phyloP scores from a whole-genome alignment of 2,329 filamentous ascomycete genomes.

The Aphanocladium album region DNA sequence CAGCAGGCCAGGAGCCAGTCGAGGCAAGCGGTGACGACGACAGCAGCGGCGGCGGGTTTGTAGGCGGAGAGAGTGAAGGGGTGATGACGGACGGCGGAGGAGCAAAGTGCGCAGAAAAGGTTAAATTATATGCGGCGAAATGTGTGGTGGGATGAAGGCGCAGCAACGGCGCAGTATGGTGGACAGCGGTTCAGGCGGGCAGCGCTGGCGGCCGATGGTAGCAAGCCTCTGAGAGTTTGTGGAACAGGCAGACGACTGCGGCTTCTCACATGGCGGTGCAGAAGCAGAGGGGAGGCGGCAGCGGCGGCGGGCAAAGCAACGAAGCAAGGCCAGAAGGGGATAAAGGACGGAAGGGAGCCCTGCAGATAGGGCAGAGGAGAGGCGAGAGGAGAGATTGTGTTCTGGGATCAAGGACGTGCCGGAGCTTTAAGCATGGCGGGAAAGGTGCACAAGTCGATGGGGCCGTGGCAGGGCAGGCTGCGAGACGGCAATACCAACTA shows the following conservation, averaged over 20 bases:
- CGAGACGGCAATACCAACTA: background rate
- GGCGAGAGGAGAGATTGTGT: background rate
- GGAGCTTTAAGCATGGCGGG: conserved; percentile 10
- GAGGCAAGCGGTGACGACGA: background rate
- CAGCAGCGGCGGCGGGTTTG: background rate
- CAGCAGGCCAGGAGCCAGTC: background rate
- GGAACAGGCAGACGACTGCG: background rate
- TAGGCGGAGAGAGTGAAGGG: background rate
- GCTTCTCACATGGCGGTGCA: conserved; percentile 4
- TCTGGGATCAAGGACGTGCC: conserved; percentile 8
- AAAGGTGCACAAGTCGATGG: conserved; percentile 8
- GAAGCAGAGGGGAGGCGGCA: background rate
- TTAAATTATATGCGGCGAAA: conserved; percentile 1
- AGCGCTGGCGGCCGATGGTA: background rate
- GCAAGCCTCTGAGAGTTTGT: background rate
- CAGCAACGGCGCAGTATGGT: conserved; percentile 9
- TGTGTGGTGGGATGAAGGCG: conserved; percentile 9
- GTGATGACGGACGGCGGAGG: background rate
- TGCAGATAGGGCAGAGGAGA: background rate
- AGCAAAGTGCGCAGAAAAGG: background rate
- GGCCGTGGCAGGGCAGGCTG: conserved; percentile 3
- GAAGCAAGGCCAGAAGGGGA: background rate
- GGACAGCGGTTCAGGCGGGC: background rate
- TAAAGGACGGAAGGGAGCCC: background rate
- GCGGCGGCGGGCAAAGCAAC: background rate